phyloP scores from a whole-genome alignment of 139 green algal species.

The Auxenochlorella pyrenoidosa region DNA sequence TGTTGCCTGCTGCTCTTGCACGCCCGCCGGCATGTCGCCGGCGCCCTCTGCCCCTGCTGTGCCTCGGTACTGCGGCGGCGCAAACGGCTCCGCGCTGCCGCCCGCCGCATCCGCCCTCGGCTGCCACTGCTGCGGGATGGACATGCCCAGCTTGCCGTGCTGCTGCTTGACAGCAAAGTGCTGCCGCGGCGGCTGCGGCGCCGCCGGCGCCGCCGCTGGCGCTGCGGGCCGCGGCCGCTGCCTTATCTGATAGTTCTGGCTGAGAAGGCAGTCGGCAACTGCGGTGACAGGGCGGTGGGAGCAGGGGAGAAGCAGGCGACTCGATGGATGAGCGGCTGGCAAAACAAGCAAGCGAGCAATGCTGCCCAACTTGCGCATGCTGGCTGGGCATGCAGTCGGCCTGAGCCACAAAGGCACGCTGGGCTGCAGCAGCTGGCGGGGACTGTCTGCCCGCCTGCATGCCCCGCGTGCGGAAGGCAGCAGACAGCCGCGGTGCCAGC shows the following conservation, averaged over 20 bases:
- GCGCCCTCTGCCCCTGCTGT: background rate
- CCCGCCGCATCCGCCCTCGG: background rate
- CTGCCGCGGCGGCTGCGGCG: constrained; percentile 2
- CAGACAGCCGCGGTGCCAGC: too few relatives aligned
- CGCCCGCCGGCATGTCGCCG: background rate
- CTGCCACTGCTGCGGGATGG: constrained; percentile 31
- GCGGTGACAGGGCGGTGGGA: background rate
- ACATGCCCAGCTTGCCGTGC: background rate
- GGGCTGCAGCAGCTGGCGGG: background rate
- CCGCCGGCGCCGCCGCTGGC: background rate
- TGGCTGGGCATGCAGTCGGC: background rate
- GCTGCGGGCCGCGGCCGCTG: background rate
- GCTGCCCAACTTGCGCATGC: background rate
- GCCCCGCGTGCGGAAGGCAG: too few relatives aligned
- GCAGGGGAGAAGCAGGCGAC: too few relatives aligned
- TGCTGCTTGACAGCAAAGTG: constrained; percentile 1
- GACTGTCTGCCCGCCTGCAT: too few relatives aligned
- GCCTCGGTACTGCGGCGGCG: background rate
- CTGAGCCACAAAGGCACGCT: background rate
- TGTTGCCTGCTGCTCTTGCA: background rate
- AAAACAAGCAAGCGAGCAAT: background rate
- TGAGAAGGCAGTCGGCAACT: constrained; percentile 51
- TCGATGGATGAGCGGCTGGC: background rate
- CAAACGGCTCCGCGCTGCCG: constrained; percentile 1
- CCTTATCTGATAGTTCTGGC: constrained; percentile 53